phyloP scores from a whole-genome alignment of 2,329 filamentous ascomycete genomes.

The Pseudogymnoascus sp. region DNA sequence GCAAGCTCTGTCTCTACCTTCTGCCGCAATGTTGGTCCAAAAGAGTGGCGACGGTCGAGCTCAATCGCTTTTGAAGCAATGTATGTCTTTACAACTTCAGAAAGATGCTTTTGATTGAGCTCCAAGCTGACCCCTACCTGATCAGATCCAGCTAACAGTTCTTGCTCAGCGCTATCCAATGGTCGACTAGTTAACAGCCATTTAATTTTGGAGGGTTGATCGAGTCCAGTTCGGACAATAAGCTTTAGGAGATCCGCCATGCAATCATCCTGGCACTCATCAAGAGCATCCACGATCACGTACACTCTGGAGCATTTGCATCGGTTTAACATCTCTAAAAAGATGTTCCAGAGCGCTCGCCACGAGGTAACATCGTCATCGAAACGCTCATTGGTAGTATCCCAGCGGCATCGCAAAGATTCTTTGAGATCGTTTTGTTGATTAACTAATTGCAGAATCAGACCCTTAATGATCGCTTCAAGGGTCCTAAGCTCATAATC shows the following conservation, averaged over 20 bases:
- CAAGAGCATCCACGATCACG: constrained; percentile 16
- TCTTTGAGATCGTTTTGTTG: background rate
- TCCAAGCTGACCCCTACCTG: constrained; percentile 17
- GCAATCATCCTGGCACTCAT: constrained; percentile 14
- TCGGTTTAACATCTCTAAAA: constrained; percentile 8
- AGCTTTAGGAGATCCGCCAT: constrained; percentile 6
- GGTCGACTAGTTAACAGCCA: constrained; percentile 27
- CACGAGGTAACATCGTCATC: background rate
- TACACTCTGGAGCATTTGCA: constrained; percentile 13
- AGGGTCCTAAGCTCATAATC: constrained; percentile 13
- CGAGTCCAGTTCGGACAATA: constrained; percentile 15
- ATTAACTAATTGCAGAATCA: background rate
- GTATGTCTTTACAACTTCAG: constrained; percentile 17
- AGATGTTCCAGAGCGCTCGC: constrained; percentile 10
- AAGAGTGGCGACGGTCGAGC: constrained; percentile 14
- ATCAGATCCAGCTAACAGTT: constrained; percentile 20
- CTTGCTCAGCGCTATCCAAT: constrained; percentile 18
- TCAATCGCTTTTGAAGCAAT: constrained; percentile 18
- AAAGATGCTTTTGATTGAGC: constrained; percentile 17
- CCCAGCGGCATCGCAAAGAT: constrained; percentile 5
- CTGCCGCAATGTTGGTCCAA: constrained; percentile 12
- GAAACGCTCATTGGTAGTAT: background rate
- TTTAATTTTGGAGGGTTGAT: constrained; percentile 20
- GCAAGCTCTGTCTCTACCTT: constrained; percentile 10
- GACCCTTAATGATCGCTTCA: constrained; percentile 9